A percentile compares a stretch with the other conserved stretches of the same genome.
Conservation (phyloP, 2,329 filamentous ascomycete species). For the Colletotrichum sp. region DNA sequence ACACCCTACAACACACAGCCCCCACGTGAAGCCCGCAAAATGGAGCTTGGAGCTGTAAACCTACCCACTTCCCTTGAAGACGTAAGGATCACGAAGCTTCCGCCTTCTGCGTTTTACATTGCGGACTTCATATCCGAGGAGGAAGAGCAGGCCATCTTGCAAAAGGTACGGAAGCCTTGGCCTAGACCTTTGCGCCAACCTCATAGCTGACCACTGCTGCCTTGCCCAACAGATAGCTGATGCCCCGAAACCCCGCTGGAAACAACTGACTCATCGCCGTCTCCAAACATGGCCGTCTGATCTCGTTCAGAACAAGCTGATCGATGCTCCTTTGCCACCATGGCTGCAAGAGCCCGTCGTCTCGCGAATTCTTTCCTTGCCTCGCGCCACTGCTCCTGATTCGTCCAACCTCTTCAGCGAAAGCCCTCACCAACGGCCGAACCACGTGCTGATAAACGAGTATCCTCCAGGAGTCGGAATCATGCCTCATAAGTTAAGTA, state of each 20-base stretch:
- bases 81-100: slow-evolving; percentile 59
- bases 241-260: slow-evolving; percentile 81
- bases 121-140: slow-evolving; percentile 79
- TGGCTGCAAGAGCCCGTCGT: slow-evolving; percentile 79
- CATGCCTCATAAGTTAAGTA: slow-evolving; percentile 82
- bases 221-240: slow-evolving; percentile 60
- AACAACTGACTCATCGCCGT: slow-evolving; percentile 83
- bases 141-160: slow-evolving; percentile 74
- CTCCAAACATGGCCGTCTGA: slow-evolving; percentile 91
- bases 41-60: background rate
- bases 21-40: background rate
- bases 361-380: slow-evolving; percentile 60
- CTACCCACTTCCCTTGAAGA: slow-evolving; percentile 56
- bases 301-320: slow-evolving; percentile 77
- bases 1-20: background rate
- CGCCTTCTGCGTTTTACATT: slow-evolving; percentile 80
- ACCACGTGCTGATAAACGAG: slow-evolving; percentile 94
- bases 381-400: slow-evolving; percentile 25
- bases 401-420: slow-evolving; percentile 54
- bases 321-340: slow-evolving; percentile 74
- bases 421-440: slow-evolving; percentile 79
- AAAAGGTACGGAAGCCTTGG: slow-evolving; percentile 60
- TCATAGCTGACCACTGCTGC: slow-evolving; percentile 28
- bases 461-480: slow-evolving; percentile 91
- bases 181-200: background rate